These are phyloP conservation scores for Alternaria sp. DNA, from an alignment of 2,329 filamentous ascomycete genomes.

Conservation along the genomic window DNA sequence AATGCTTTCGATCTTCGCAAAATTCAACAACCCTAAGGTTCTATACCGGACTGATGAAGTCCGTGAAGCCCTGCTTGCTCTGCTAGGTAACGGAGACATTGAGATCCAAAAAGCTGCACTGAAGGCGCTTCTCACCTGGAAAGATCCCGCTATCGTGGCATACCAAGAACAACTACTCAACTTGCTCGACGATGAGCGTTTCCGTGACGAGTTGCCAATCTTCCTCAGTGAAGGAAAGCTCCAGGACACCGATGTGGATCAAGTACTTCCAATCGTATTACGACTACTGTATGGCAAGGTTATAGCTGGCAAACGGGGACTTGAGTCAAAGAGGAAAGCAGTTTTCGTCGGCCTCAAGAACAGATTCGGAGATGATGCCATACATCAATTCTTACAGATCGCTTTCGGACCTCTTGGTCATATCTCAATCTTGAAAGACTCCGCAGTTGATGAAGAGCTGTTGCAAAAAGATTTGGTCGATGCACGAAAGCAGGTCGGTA, in stretches of 20 bases:
- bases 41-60: constrained; percentile 82
- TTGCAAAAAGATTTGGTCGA: constrained; percentile 65
- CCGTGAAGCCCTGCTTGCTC: constrained; percentile 74
- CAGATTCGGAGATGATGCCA: constrained; percentile 76
- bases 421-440: constrained; percentile 66
- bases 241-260: constrained; percentile 73
- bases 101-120: constrained; percentile 88
- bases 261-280: constrained; percentile 85
- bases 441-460: constrained; percentile 57
- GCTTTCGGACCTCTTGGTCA: constrained; percentile 75
- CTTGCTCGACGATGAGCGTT: constrained; percentile 87
- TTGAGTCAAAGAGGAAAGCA: constrained; percentile 78
- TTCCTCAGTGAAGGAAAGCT: constrained; percentile 78
- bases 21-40: constrained; percentile 86
- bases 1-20: constrained; percentile 80
- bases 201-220: constrained; percentile 92
- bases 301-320: constrained; percentile 82
- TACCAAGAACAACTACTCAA: constrained; percentile 89
- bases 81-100: constrained; percentile 87
- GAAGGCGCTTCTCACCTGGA: constrained; percentile 89
- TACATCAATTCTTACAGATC: constrained; percentile 84
- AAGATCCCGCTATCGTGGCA: constrained; percentile 74
- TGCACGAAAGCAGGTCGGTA: constrained; percentile 83
- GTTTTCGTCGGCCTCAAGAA: constrained; percentile 78
- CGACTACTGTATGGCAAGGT: constrained; percentile 89